phyloP scores from a whole-genome alignment of 2,329 filamentous ascomycete genomes.

The Colletotrichum sp. region DNA sequence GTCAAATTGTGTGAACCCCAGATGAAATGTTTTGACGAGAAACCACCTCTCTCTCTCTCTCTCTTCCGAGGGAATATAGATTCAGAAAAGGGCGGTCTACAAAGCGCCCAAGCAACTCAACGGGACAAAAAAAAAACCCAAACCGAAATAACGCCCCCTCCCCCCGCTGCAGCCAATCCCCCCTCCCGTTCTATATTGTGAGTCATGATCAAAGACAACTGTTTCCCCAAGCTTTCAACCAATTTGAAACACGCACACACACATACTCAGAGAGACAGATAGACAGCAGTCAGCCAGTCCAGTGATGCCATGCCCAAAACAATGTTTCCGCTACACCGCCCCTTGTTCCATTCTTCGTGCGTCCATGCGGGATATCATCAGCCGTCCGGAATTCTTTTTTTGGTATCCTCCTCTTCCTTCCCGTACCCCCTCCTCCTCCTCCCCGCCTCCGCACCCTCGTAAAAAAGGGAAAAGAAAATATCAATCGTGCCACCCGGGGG shows the following conservation, averaged over 20 bases:
- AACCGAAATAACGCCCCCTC: neutral
- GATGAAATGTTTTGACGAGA: neutral
- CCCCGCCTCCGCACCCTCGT: neutral
- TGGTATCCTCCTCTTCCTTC: neutral
- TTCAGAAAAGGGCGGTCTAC: neutral
- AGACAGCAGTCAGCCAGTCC: neutral
- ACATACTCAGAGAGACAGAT: neutral
- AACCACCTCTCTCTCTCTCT: neutral
- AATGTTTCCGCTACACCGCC: constrained; percentile 2
- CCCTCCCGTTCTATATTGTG: neutral
- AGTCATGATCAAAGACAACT: constrained; percentile 3
- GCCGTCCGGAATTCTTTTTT: neutral
- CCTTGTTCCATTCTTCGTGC: neutral
- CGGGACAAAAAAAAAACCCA: neutral
- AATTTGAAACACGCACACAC: neutral
- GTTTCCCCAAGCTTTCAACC: neutral
- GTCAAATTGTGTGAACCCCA: neutral
- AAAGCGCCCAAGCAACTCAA: neutral
- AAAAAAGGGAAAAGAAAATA: neutral
- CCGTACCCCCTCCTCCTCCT: neutral
- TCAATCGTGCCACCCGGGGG: neutral
- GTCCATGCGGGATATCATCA: constrained; percentile 12
- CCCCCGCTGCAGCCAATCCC: neutral
- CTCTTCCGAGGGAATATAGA: neutral
- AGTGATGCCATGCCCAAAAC: constrained; percentile 4